Percentiles rank a stretch among this genome's conserved stretches.
Conservation (phyloP, 2,329 filamentous ascomycete genomes). For the Microsporum canis region DNA sequence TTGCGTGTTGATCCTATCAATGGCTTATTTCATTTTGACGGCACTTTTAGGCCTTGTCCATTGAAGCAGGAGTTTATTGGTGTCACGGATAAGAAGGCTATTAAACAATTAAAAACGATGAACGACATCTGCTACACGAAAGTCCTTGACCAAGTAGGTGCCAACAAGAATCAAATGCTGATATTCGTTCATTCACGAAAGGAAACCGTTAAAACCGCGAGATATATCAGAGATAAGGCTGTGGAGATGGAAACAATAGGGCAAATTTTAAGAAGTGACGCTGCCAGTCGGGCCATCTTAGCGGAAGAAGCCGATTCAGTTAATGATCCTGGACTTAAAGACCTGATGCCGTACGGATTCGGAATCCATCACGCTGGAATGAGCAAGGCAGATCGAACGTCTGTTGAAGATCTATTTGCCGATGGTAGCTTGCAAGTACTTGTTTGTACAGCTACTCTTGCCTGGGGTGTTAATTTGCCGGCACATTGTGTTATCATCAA, state of each 20-base stretch:
- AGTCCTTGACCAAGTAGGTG: constrained; percentile 88
- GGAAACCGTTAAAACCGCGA: constrained; percentile 94
- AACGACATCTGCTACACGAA: constrained; percentile 98
- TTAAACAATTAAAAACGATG: constrained; percentile 98
- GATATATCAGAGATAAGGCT: constrained; percentile 91
- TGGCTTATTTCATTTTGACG: constrained; percentile 92
- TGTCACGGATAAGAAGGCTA: constrained; percentile 93
- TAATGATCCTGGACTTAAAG: constrained; percentile 79
- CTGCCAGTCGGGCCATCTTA: constrained; percentile 78
- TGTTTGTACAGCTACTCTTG: constrained; percentile 93
- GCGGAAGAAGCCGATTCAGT: constrained; percentile 73
- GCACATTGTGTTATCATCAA: constrained; percentile 99
- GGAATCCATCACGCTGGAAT: constrained; percentile 98
- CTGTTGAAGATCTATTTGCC: constrained; percentile 88
- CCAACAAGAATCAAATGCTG: constrained; percentile 91
- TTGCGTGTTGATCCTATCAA: constrained; percentile 75
- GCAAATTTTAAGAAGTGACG: constrained; percentile 85
- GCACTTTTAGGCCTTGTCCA: constrained; percentile 84
- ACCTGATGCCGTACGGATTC: constrained; percentile 88
- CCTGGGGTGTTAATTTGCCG: constrained; percentile 97
- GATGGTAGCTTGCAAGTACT: constrained; percentile 88
- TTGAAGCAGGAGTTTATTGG: constrained; percentile 95
- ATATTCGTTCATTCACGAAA: constrained; percentile 98
- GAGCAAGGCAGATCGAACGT: constrained; percentile 85
- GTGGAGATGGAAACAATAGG: constrained; percentile 95